phyloP scores from a whole-genome alignment of 768 basidiomycete species.

The Baorangia bicolor region DNA sequence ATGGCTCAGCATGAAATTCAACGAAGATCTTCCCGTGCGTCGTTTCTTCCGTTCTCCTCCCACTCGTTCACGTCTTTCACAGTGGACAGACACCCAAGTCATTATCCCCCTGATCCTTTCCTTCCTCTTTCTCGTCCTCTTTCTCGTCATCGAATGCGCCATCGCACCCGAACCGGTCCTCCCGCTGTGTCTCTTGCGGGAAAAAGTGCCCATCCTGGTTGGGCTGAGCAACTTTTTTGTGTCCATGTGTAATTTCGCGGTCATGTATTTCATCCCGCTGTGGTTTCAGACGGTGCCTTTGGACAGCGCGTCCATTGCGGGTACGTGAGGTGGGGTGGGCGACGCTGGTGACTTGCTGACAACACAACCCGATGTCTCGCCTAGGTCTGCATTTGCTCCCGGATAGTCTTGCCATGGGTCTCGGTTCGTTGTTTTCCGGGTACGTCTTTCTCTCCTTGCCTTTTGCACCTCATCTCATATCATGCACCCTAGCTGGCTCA shows the following conservation, averaged over 20 bases:
- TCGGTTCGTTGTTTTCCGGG: conserved; percentile 53
- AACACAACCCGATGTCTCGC: neutral
- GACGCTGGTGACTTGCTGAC: neutral
- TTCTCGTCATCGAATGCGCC: conserved; percentile 59
- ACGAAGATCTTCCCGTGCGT: conserved; percentile 59
- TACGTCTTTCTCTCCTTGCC: neutral
- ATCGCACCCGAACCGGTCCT: conserved; percentile 70
- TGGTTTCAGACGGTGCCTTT: conserved; percentile 81
- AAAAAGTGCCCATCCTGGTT: conserved; percentile 68
- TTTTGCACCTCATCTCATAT: neutral
- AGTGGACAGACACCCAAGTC: conserved; percentile 61
- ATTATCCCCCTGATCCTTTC: conserved; percentile 46
- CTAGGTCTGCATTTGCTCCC: conserved; percentile 49
- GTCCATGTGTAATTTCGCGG: conserved; percentile 68
- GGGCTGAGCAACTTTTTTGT: conserved; percentile 72
- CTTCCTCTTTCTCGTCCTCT: conserved; percentile 45
- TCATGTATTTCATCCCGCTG: conserved; percentile 76
- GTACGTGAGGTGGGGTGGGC: conserved; percentile 29
- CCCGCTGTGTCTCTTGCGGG: conserved; percentile 60
- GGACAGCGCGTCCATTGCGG: conserved; percentile 64
- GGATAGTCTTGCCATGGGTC: conserved; percentile 48
- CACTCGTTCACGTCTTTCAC: neutral
- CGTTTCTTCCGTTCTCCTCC: neutral
- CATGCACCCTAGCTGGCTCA: conserved; percentile 36
- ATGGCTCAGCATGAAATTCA: conserved; percentile 71